Evolutionary conservation across 139 green algal species (phyloP), one percentile per base, ranked within the genome.

Genomic region (Volvox reticuliferus): DNA sequence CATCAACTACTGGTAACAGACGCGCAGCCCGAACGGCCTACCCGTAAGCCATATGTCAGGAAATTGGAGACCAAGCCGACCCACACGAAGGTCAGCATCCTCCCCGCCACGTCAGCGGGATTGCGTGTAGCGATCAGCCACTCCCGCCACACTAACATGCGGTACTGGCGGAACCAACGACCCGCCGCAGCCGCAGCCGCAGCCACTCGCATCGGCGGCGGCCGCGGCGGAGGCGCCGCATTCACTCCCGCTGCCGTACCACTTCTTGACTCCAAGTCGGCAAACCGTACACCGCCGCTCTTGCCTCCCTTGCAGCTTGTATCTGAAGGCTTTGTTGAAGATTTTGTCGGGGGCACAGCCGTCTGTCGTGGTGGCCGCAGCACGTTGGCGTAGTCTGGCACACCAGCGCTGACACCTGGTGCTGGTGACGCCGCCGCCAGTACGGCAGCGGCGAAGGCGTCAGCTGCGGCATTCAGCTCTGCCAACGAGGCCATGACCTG

Each of bases 21-120:
- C 44, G 44, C 5, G 9, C 44, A 55, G 44, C 44, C 44, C 44
- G 44, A 55, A 55, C 44, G 44, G 61, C 69, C 14, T 78, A 91
- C 90, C 90, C 28, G 55, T 18, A 89, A 55, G 68, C 55, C 61
- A 87, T 94, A 94, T 3, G 89, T 73, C 13, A 94, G 65, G 33
- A 92, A 91, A 67, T 92, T 92, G 50, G 89, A 63, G 50, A 94
- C 68, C 24, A 93, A 33, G 0, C 88, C 93, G 24, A 97, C 93
- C 94, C 95, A 97, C 35, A 94, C 91, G 75, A 96, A 96, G 1
- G 93, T 93, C 21, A 97, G 92, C 84, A 95, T 95, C 36, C 95
- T 91, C 2, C 91, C 93, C 0, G 94, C 93, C 35, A 95, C 93
- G 84, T 97, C 95, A 26, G 94, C 92, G 22, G 95, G 95, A 92